Evolutionary conservation across 495 filamentous ascomycete genomes (phyloP), one percentile per base, ranked within the genome.

Genomic region (Aspergillus baeticus): DNA sequence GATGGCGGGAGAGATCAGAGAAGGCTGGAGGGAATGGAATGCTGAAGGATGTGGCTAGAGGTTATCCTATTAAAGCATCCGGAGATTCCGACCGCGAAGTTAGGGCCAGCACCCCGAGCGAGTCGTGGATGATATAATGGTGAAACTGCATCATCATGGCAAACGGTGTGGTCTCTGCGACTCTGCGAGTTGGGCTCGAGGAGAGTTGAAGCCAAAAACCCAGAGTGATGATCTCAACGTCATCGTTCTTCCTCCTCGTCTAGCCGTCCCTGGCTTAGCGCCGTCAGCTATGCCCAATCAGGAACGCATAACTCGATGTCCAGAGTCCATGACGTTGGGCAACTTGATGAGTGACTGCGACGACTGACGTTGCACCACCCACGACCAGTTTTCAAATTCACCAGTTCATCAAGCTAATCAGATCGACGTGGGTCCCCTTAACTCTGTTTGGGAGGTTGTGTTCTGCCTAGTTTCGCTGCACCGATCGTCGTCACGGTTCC

Each of bases 241-340:
- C 71, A 72, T 71, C 51, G 51, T 63, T 64, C 61, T 62, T 61
- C n/a, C 18, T 39, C 42, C 45, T 51, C 50, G 45, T 46, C 68
- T 68, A 68, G 48, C 67, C 54, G 54, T 45, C 53, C 26, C 46
- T 23, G 62, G 63, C 51, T 18, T 61, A 44, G 51, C 36, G 34
- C 37, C 2, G 0, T 0, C 6, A 49, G 14, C 63, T 64, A 66
- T 36, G 13, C 69, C 65, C n/a, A 2, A 63, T 62, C 31, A 39
- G 66, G 52, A 49, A 61, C 66, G 41, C 44, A 39, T 53, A 41
- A 50, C 34, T 61, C 54, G 41, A 41, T 10, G 33, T 22, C 20
- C 18, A 20, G 5, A 22, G 59, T 68, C 63, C 69, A 73, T 75
- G 70, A 74, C 69, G 69, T 71, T 64, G 58, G 23, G 14, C 49